Evolutionary conservation across 1,284 basidiomycete species (phyloP).

Genomic region (Rhodotorula sp.): DNA sequence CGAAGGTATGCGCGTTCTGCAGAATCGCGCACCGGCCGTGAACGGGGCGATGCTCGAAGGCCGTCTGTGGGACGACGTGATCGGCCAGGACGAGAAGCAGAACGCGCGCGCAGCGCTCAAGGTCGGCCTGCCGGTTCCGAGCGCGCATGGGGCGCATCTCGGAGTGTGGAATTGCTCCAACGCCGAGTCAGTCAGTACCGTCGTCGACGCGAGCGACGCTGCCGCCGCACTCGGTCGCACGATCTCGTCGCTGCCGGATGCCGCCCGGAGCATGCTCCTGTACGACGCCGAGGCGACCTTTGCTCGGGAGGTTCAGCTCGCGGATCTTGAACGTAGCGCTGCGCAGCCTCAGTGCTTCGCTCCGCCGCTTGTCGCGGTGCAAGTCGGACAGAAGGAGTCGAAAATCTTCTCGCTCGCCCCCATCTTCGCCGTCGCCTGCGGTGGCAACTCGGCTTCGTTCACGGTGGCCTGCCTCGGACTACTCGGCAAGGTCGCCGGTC

Average conservation of each 20-base stretch:
- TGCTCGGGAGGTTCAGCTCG: background rate
- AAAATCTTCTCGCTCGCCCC: constrained; percentile 12
- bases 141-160: constrained; percentile 27
- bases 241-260: too few species aligned
- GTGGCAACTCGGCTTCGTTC: background rate
- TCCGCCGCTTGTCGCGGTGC: too few species aligned
- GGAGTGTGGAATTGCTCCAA: constrained; percentile 36
- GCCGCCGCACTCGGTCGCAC: constrained; percentile 4
- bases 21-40: constrained; percentile 7
- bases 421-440: background rate
- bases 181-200: background rate
- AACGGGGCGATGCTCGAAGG: constrained; percentile 20
- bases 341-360: too few species aligned
- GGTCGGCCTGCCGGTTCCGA: constrained; percentile 19
- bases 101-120: constrained; percentile 14
- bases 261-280: background rate
- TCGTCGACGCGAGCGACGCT: constrained; percentile 22
- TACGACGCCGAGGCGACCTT: background rate
- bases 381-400: background rate
- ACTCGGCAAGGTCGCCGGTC: constrained; percentile 39
- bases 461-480: constrained; percentile 40
- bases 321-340: background rate
- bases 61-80: constrained; percentile 26
- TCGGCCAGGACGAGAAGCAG: constrained; percentile 7
- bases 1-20: constrained; percentile 26